phyloP scores from a whole-genome alignment of 2,329 filamentous ascomycete genomes.

The Cladophialophora immunda region DNA sequence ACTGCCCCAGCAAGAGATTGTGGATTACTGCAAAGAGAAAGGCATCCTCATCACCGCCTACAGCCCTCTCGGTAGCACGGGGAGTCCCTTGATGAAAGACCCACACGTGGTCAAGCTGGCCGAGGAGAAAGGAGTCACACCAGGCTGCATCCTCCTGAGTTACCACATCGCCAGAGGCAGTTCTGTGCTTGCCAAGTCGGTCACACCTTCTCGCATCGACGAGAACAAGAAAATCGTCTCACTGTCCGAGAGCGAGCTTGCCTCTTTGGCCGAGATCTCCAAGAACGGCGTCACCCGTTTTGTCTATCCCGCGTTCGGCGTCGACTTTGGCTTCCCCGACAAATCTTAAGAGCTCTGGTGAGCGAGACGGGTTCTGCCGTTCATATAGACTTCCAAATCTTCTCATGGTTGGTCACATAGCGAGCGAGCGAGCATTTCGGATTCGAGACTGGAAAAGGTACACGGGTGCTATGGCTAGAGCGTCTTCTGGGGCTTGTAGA shows the following conservation, averaged over 20 bases:
- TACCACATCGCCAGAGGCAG: slow-evolving; percentile 48
- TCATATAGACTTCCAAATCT: background rate
- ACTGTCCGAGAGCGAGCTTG: slow-evolving; percentile 49
- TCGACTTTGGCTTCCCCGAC: slow-evolving; percentile 39
- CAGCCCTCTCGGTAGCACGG: slow-evolving; percentile 63
- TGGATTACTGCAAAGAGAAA: slow-evolving; percentile 58
- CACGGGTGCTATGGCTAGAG: background rate
- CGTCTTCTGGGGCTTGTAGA: background rate
- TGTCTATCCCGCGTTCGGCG: slow-evolving; percentile 37
- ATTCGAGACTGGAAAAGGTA: background rate
- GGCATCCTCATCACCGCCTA: slow-evolving; percentile 65
- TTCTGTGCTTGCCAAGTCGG: slow-evolving; percentile 48
- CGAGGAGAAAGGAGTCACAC: slow-evolving; percentile 49
- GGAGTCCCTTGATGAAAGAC: slow-evolving; percentile 53
- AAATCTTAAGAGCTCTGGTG: slow-evolving; percentile 24
- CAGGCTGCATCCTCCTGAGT: slow-evolving; percentile 53
- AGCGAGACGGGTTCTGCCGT: background rate
- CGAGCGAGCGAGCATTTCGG: background rate
- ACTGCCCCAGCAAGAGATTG: slow-evolving; percentile 60
- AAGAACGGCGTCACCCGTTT: slow-evolving; percentile 34
- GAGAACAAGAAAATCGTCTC: slow-evolving; percentile 55
- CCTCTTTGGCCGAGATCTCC: slow-evolving; percentile 42
- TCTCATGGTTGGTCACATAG: background rate
- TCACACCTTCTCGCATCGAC: slow-evolving; percentile 52
- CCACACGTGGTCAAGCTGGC: slow-evolving; percentile 53